Conservation (phyloP, 441 rosid species). For the Croton setiger region DNA sequence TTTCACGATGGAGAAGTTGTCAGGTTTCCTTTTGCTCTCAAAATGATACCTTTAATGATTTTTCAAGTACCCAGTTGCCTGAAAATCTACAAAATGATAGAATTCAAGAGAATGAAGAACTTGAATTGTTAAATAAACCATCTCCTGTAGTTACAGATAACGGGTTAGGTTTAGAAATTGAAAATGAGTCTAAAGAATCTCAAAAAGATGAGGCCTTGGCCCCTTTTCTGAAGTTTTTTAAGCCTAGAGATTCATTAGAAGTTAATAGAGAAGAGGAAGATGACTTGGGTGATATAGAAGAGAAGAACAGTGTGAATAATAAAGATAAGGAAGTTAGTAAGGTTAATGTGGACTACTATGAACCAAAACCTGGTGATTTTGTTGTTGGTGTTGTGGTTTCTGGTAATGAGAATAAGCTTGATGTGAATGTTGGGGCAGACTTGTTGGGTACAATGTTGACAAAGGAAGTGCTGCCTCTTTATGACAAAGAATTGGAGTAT, state of each 20-base stretch:
- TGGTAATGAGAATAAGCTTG: constrained; percentile 88
- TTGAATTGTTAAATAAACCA: constrained; percentile 71
- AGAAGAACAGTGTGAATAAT: constrained; percentile 17
- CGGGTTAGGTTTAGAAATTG: constrained; percentile 30
- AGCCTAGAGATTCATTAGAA: constrained; percentile 37
- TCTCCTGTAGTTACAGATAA: constrained; percentile 34
- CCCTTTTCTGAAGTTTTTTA: constrained; percentile 82
- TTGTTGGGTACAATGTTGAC: constrained; percentile 88
- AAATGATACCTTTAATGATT: constrained; percentile 38
- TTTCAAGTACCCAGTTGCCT: constrained; percentile 37
- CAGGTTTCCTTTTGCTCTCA: constrained; percentile 38
- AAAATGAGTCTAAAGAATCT: constrained; percentile 25
- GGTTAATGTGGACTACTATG: constrained; percentile 63
- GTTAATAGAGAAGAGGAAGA: constrained; percentile 25
- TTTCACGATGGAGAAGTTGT: constrained; percentile 27
- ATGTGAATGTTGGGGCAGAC: constrained; percentile 81
- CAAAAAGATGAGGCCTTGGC: constrained; percentile 60
- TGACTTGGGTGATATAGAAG: constrained; percentile 31
- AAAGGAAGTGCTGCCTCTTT: constrained; percentile 84
- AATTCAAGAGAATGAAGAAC: constrained; percentile 43
- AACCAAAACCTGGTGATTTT: constrained; percentile 75
- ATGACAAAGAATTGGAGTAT: constrained; percentile 63
- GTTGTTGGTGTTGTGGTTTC: constrained; percentile 94
- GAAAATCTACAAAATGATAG: constrained; percentile 27
- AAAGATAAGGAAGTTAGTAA: constrained; percentile 30